Evolutionary conservation across 164 flowering plant genomes (phyloP), one percentile per base, ranked within the genome.

Genomic region (Stephania japonica): DNA sequence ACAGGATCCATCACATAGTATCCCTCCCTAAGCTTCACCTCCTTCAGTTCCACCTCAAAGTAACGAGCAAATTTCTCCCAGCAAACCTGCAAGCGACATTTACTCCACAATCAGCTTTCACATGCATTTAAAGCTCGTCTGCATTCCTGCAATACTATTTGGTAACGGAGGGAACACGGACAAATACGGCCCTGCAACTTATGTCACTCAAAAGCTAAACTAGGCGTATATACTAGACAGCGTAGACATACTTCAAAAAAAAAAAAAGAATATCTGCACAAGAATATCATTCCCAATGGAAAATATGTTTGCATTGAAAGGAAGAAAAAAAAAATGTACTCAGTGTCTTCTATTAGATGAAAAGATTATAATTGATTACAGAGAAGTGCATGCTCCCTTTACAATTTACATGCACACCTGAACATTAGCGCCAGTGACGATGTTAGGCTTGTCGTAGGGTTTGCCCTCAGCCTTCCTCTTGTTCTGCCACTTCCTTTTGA

Each of bases 51-150:
- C 13, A 90, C 94, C 78, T 90, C 94, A 65, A 90, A 90, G 76
- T 90, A 90, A 75, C 91, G 84, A 10, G 90, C 91, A 65, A 90
- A 88, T 72, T 90, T 90, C 81, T 90, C 94, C 91, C 94, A 90
- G 73, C 94, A 81, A 42, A 81, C 84, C 84, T 81, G 71, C 13
- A 71, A 4, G 2, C 9, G 47, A 69, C 19, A 47, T 4, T 9
- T 47, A n/a, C n/a, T n/a, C n/a, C n/a, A n/a, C n/a, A 44, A 44
- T 9, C 14, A 6, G 5, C 7, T 44, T 13, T 9, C 10, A 13
- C 7, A 44, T 44, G 50, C 12, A 8, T 13, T 44, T 8, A 44
- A 9, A 44, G 1, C 50, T 44, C 10, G 7, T 44, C 12, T 44
- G 1, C 14, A 44, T 0, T 8, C 50, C 10, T 44, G 1, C 7